Conservation (phyloP, 768 basidiomycete genomes). For the Mrakia blollopis region DNA sequence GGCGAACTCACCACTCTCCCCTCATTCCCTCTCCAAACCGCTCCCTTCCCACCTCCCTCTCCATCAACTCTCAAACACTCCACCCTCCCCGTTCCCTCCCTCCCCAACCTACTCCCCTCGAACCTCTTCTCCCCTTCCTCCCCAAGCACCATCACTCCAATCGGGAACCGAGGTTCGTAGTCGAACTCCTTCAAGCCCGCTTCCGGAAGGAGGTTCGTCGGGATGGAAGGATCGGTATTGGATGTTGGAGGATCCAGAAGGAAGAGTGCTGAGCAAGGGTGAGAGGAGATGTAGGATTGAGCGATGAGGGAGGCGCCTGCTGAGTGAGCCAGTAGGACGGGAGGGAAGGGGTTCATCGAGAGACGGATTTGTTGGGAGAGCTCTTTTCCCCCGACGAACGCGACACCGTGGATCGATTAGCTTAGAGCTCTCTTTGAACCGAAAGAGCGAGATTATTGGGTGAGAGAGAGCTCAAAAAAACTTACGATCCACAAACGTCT, state of each 20-base stretch:
- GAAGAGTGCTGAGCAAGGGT: constrained; percentile 60
- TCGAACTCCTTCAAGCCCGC: constrained; percentile 51
- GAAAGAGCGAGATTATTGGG: no score
- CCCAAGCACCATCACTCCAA: constrained; percentile 51
- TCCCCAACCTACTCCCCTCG: constrained; percentile 48
- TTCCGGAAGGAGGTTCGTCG: constrained; percentile 38
- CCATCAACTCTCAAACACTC: constrained; percentile 15
- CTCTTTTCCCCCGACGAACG: no score
- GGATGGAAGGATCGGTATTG: constrained; percentile 13
- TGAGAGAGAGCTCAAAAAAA: no score
- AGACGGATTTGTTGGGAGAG: constrained; percentile 45
- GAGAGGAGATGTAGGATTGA: constrained; percentile 63
- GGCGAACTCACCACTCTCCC: not conserved
- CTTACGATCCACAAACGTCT: constrained; percentile 19
- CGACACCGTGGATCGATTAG: no score
- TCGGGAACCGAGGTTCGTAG: constrained; percentile 61
- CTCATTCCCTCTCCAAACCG: not conserved
- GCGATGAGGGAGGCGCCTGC: constrained; percentile 53
- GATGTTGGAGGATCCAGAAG: constrained; percentile 56
- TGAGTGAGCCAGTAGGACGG: constrained; percentile 55
- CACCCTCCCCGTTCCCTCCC: constrained; percentile 41
- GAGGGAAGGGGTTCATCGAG: constrained; percentile 54
- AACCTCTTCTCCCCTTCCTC: constrained; percentile 44
- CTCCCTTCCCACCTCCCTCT: constrained; percentile 6
- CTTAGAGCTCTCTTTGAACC: no score